Evolutionary conservation across 805 yeast species (phyloP), one percentile per base, ranked within the genome.

Genomic region (Yueomyces sp.): DNA sequence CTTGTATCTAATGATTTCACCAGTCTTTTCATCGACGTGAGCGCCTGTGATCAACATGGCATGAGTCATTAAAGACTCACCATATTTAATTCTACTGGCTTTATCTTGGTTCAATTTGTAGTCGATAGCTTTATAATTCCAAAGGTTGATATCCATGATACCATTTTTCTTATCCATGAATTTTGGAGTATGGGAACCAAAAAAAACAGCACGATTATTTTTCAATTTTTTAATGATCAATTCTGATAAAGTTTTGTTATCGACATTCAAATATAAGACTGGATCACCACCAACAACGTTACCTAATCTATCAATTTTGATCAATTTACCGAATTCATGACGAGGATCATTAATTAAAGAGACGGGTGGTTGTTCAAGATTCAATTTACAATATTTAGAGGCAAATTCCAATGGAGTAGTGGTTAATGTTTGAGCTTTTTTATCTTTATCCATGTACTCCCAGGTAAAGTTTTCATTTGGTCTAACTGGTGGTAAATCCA

Each of bases 141-240:
- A 85, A 26, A 81, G 70, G 37, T 73, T 71, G 26, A 76, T 63
- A 57, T 85, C 94, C 73, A 86, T 79, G 40, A 84, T 62, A 44
- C 95, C 95, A 5, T 76, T 59, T 28, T 59, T 61, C 45, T 69
- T 70, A 59, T 79, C 76, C 72, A 72, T 73, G 63, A 69, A 85
- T 59, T 81, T 79, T 28, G 90, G 92, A n/a, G 88, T 85, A 60
- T 85, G 94, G 19, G 88, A 79, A 9, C 95, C 95, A 56, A 85
- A 86, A 67, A 85, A 86, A 5, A 86, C 85, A 0, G 94, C 81
- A 65, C 81, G 81, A 63, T 83, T 79, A 47, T 68, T 69, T 64
- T 80, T 73, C 56, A 85, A 72, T 64, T 85, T 76, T 53, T 74
- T 71, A 36, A 84, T 75, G 30, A 85, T 83, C 41, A 78, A 69